phyloP scores from a whole-genome alignment of 257 asterid species.

The Solanum dulcamara region DNA sequence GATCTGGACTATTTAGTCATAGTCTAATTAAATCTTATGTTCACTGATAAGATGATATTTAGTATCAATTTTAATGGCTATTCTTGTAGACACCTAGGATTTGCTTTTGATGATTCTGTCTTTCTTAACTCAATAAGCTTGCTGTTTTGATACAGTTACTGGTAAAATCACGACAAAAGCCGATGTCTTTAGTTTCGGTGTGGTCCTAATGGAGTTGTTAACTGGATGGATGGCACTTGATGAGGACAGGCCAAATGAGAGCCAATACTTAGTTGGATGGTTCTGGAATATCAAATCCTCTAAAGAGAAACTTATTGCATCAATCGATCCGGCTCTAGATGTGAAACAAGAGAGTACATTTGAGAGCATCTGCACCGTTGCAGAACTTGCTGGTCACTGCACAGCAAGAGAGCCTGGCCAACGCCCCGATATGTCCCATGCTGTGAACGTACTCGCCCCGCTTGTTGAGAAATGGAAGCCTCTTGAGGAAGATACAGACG shows the following conservation, averaged over 20 bases:
- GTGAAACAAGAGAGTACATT: constrained; percentile 29
- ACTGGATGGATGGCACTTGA: constrained; percentile 79
- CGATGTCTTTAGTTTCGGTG: constrained; percentile 90
- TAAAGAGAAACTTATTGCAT: constrained; percentile 48
- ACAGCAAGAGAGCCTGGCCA: constrained; percentile 77
- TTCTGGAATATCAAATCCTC: constrained; percentile 65
- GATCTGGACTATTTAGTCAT: background rate
- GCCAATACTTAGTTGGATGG: constrained; percentile 78
- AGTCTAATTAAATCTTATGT: background rate
- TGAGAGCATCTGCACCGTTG: constrained; percentile 50
- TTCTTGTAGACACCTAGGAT: background rate
- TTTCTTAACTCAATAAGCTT: background rate
- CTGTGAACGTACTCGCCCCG: constrained; percentile 55
- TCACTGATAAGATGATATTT: background rate
- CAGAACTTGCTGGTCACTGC: constrained; percentile 94
- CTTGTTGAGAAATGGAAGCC: constrained; percentile 89
- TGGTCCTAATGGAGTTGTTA: constrained; percentile 76
- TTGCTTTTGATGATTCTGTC: background rate
- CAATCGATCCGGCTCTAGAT: constrained; percentile 48
- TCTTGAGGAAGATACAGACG: constrained; percentile 49
- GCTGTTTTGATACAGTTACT: constrained; percentile 39
- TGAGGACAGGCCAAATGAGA: constrained; percentile 70
- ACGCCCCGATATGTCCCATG: constrained; percentile 88
- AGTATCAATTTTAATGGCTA: background rate
- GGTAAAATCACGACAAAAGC: constrained; percentile 85